Conservation (phyloP, 257 asterid species). For the Sherardia arvensis region DNA sequence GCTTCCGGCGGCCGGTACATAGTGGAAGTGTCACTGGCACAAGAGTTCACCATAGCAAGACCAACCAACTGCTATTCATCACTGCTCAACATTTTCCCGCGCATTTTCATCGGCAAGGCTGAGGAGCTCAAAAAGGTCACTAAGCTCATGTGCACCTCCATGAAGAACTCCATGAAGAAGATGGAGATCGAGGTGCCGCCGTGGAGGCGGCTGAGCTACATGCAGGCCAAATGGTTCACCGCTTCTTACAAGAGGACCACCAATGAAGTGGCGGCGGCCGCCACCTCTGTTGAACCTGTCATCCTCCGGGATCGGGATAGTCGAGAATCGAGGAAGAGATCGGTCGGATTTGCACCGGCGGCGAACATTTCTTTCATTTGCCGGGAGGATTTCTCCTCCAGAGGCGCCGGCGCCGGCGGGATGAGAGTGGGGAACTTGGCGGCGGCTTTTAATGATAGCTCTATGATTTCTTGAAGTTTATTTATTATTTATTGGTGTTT, state of each 20-base stretch:
- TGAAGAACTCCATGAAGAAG: conserved; percentile 50
- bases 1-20: conserved; percentile 36
- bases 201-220: conserved; percentile 62
- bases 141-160: conserved; percentile 49
- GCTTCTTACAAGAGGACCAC: conserved; percentile 38
- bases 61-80: conserved; percentile 38
- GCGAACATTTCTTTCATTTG: conserved; percentile 19
- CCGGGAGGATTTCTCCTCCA: conserved; percentile 22
- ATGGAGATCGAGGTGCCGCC: conserved; percentile 56
- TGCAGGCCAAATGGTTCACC: conserved; percentile 66
- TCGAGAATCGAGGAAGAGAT: conserved; percentile 15
- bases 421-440: conserved; percentile 44
- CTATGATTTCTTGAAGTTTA: neutral
- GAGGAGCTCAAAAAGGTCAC: conserved; percentile 47
- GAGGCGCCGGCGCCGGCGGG: conserved; percentile 9
- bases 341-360: conserved; percentile 41
- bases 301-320: neutral
- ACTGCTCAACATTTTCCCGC: conserved; percentile 35
- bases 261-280: conserved; percentile 23
- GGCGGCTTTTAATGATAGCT: conserved; percentile 22
- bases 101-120: conserved; percentile 30
- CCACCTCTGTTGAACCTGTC: neutral
- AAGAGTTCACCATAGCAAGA: conserved; percentile 65
- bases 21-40: conserved; percentile 39
- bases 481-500: neutral